These are phyloP conservation scores for Epichloe coenophiala DNA, from an alignment of 2,329 filamentous ascomycete genomes.

Conservation along the genomic window DNA sequence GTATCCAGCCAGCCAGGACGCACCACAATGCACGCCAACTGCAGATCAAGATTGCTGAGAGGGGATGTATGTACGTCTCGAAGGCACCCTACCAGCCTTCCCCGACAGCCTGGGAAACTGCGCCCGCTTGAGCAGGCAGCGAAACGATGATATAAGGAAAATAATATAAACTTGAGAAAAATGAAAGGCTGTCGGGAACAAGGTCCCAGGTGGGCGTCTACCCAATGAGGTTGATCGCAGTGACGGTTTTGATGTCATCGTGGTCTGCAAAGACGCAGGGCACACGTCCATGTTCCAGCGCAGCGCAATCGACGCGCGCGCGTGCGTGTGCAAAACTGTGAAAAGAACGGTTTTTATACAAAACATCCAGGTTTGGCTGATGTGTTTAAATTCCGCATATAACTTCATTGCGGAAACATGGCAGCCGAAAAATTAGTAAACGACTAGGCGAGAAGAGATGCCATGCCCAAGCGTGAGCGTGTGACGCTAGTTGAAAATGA, in stretches of 20 bases:
- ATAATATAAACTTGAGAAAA: neutral
- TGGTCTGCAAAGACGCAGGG: slow-evolving; percentile 5
- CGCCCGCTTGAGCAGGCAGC: neutral
- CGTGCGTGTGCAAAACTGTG: slow-evolving; percentile 7
- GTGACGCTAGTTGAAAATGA: neutral
- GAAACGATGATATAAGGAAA: neutral
- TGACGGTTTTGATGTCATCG: slow-evolving; percentile 3
- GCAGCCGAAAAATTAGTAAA: neutral
- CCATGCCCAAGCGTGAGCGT: neutral
- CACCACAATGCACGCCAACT: slow-evolving; percentile 7
- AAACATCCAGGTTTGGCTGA: slow-evolving; percentile 6
- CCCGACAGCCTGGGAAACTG: neutral
- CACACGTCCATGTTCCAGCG: slow-evolving; percentile 5
- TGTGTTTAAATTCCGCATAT: slow-evolving; percentile 6
- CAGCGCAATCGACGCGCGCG: slow-evolving; percentile 18
- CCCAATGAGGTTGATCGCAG: slow-evolving; percentile 7
- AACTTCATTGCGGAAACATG: neutral
- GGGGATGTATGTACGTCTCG: slow-evolving; percentile 12
- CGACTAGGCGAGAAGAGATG: neutral
- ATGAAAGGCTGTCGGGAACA: neutral
- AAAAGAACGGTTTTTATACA: slow-evolving; percentile 11
- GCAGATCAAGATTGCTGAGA: slow-evolving; percentile 1
- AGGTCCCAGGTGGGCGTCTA: slow-evolving; percentile 6
- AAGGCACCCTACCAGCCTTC: slow-evolving; percentile 9
- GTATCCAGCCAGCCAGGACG: slow-evolving; percentile 12